phyloP scores from a whole-genome alignment of 805 yeast genomes.

The Saccharomycopsis fermentans region DNA sequence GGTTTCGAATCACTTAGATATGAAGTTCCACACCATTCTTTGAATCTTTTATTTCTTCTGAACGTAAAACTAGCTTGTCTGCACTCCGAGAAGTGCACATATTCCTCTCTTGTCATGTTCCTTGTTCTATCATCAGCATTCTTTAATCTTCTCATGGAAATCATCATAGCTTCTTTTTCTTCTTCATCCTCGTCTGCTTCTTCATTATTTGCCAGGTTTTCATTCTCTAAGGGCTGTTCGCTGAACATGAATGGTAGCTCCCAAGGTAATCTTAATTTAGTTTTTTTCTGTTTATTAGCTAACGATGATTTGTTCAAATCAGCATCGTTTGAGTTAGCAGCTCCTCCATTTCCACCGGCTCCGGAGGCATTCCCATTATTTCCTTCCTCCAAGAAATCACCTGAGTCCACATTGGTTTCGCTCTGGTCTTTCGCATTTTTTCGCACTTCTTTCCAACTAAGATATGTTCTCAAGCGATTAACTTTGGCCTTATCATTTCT shows the following conservation, averaged over 20 bases:
- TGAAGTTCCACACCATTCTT: slow-evolving; percentile 91
- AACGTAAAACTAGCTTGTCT: slow-evolving; percentile 96
- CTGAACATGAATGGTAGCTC: slow-evolving; percentile 88
- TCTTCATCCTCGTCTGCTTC: slow-evolving; percentile 71
- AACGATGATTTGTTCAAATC: slow-evolving; percentile 33
- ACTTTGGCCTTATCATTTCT: slow-evolving; percentile 93
- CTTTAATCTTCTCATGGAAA: slow-evolving; percentile 80
- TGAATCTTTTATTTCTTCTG: slow-evolving; percentile 83
- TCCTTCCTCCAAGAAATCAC: slow-evolving; percentile 33
- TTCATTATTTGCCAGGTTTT: slow-evolving; percentile 37
- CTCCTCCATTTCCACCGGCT: not conserved
- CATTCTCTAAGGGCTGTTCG: slow-evolving; percentile 75
- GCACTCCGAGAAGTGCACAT: slow-evolving; percentile 98
- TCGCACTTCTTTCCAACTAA: slow-evolving; percentile 95
- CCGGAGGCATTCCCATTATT: not conserved
- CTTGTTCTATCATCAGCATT: slow-evolving; percentile 90
- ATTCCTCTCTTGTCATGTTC: slow-evolving; percentile 92
- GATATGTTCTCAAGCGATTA: slow-evolving; percentile 76
- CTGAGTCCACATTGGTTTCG: slow-evolving; percentile 47
- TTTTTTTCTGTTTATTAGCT: slow-evolving; percentile 54
- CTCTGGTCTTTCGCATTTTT: slow-evolving; percentile 66
- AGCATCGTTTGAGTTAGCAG: slow-evolving; percentile 25
- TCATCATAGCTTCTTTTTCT: slow-evolving; percentile 79
- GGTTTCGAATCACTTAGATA: slow-evolving; percentile 83
- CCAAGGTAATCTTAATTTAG: slow-evolving; percentile 86